Conservation (phyloP, 345 rosid genomes). For the Rhodomyrtus tomentosa region DNA sequence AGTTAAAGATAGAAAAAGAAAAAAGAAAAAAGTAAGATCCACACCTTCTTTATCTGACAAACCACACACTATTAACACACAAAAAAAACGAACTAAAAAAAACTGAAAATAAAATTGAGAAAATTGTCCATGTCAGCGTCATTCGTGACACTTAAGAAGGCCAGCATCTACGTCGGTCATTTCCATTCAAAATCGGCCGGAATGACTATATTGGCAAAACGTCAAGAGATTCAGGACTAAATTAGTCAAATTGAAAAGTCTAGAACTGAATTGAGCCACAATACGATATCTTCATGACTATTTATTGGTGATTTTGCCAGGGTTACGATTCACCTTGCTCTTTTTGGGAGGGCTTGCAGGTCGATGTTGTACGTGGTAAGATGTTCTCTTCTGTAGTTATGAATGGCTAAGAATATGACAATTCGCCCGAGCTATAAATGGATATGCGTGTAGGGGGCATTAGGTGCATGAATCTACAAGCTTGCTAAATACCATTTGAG, state of each 20-base stretch:
- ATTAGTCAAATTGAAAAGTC: neutral
- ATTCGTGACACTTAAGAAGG: rapidly evolving
- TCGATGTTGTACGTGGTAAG: neutral
- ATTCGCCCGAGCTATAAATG: neutral
- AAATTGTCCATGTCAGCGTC: rapidly evolving
- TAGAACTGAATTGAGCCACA: neutral
- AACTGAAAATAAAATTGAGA: neutral
- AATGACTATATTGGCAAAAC: neutral
- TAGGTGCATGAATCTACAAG: neutral
- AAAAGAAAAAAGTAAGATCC: neutral
- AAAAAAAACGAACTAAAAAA: neutral
- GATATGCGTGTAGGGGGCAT: neutral
- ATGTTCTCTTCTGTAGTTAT: neutral
- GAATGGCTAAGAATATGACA: neutral
- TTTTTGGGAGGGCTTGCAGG: neutral
- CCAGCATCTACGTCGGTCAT: rapidly evolving
- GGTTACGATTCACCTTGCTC: neutral
- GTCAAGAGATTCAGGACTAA: neutral
- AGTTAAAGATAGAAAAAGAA: too few species aligned
- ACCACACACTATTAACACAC: neutral
- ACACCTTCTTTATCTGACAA: neutral
- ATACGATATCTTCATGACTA: neutral
- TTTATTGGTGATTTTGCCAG: neutral
- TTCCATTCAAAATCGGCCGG: rapidly evolving
- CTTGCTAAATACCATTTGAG: neutral